Base-by-base conservation (phyloP, 441 rosid species). In the Viola pubescens region DNA sequence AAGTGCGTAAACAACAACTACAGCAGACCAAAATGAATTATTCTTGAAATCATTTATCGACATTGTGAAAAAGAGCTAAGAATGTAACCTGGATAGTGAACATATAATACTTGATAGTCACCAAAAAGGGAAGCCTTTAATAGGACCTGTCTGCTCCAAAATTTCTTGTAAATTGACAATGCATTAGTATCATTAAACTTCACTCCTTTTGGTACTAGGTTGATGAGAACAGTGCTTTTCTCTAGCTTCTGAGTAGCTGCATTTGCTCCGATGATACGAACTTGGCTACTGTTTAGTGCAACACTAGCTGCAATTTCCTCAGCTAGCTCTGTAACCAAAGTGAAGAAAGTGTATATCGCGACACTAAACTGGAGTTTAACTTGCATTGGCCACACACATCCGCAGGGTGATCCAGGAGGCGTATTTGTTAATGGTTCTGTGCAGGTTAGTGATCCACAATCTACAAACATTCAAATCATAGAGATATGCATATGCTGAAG, bases 311-410 rank as follows among this genome's bases (percentile, higher is more conserved):
- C 77, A 42, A 84, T 80, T 63, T 84, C 94, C 52, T 70, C 56
- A 12, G 88, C 83, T 57, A 86, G 72, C 70, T 84, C 80, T 14
- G 86, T 67, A 37, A 84, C 90, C 75, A 76, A 40, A 44, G 88
- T 79, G 61, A 86, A 86, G 79, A 86, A 79, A 2, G 83, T 75
- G 67, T 77, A 69, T 54, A 82, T 74, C 0, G 84, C 60, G 11
- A 84, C 70, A 38, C 59, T 73, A 13, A 86, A 81, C 9, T 46
- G 63, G 48, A 86, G 83, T 77, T 79, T 74, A 54, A 86, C 86
- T 77, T 82, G 88, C 58, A 86, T 79, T 16, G 94, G 94, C 82
- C 70, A 67, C 49, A 86, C 86, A 49, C 89, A 86, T 10, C 77
- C 74, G 43, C 94, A 86, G 42, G 77, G 82, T 48, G 76, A 64